Conservation (phyloP, 495 filamentous ascomycete genomes). For the Parathielavia hyrcaniae region DNA sequence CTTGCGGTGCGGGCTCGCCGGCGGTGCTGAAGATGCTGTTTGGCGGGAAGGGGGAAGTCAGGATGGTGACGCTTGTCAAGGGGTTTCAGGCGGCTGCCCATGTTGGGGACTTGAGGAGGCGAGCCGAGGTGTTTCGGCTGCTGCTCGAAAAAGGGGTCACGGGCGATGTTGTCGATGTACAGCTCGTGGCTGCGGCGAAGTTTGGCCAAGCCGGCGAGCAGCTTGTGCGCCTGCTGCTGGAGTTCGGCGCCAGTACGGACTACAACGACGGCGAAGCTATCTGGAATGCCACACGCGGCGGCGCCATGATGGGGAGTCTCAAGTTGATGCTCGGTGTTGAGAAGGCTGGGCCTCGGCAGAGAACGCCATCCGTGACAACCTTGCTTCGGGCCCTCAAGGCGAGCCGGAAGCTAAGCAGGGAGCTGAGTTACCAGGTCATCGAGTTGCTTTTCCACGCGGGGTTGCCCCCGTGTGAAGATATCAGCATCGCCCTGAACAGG, state of each 20-base stretch:
- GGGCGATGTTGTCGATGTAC: slow-evolving; percentile 40
- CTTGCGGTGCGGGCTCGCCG: slow-evolving; percentile 36
- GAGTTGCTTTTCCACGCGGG: slow-evolving; percentile 43
- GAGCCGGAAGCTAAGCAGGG: slow-evolving; percentile 37
- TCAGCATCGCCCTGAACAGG: slow-evolving; percentile 37
- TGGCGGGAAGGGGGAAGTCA: slow-evolving; percentile 26
- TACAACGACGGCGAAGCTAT: slow-evolving; percentile 44
- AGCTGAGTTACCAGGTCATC: slow-evolving; percentile 39
- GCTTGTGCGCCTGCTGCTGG: slow-evolving; percentile 39
- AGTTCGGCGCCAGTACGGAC: slow-evolving; percentile 40
- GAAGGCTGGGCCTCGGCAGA: slow-evolving; percentile 26
- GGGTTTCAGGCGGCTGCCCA: slow-evolving; percentile 43
- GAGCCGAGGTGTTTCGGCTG: slow-evolving; percentile 38
- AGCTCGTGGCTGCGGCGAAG: slow-evolving; percentile 41
- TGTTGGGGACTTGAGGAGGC: slow-evolving; percentile 35
- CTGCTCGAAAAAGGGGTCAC: slow-evolving; percentile 38
- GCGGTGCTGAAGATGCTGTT: slow-evolving; percentile 42
- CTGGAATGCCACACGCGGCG: slow-evolving; percentile 42
- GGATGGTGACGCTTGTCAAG: slow-evolving; percentile 33
- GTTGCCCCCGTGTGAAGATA: slow-evolving; percentile 33
- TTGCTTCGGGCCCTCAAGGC: slow-evolving; percentile 41
- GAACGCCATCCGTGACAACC: slow-evolving; percentile 36
- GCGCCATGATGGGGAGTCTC: slow-evolving; percentile 39
- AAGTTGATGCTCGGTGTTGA: slow-evolving; percentile 41
- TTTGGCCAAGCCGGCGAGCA: slow-evolving; percentile 40